Evolutionary conservation across 331 rosid genomes (phyloP), one percentile per base, ranked within the genome.

Genomic region (Ulmus americana): DNA sequence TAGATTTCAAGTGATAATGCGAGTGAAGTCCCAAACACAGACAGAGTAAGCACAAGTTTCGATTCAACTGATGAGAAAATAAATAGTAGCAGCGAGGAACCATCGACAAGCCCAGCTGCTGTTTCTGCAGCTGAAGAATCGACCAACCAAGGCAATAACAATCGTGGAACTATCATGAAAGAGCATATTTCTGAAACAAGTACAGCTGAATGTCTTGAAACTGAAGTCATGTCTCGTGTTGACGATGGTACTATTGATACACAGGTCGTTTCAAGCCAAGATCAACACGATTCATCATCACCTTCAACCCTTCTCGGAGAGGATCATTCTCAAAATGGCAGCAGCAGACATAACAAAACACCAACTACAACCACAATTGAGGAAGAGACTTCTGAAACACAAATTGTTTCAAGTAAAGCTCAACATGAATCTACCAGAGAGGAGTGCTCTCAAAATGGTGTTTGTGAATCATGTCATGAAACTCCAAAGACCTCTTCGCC

Each of bases 1-100:
- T 82, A 92, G 96, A 68, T 75, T 6, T 63, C 80, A 15, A 18
- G 63, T 11, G 86, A 80, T 65, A 65, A 52, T 7, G 72, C 20
- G 47, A 47, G 55, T 51, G 72, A 57, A 72, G 54, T 43, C 20
- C 38, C 69, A 52, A 49, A 49, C 70, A 42, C 20, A 14, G 6
- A 45, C 41, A 12, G 35, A 28, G 51, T 11, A 10, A 44, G 45
- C 55, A 55, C 65, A 45, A 57, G 60, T 63, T 41, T 59, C 12
- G 72, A 39, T 52, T 42, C 77, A 41, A 28, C 39, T 35, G 58
- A 70, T 28, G 66, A 55, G 53, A 81, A 70, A n/a, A 67, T 72
- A 16, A 49, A 64, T 15, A 38, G 60, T 42, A 50, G 9, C 38
- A 55, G 11, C 39, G 73, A 56, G 66, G 81, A 74, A 76, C 42